A percentile compares a stretch with the other conserved stretches of the same genome.
phyloP scores from a whole-genome alignment of 2,329 filamentous ascomycete genomes.

The Colletotrichum camelliae region DNA sequence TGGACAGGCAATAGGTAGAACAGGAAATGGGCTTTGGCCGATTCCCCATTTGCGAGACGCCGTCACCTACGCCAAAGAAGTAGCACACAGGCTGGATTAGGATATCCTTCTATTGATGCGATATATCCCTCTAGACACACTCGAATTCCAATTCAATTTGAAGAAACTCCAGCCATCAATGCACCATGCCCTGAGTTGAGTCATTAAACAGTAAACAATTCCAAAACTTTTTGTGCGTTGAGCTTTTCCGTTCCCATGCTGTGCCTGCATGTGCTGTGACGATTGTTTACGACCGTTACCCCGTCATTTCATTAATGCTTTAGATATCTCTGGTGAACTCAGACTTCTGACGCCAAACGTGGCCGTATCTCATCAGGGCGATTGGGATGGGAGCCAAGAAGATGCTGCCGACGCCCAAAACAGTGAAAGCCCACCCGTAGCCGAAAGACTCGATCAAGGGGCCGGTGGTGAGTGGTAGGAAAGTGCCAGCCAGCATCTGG shows the following conservation, averaged over 20 bases:
- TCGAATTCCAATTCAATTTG: not conserved
- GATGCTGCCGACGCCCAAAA: conserved; percentile 47
- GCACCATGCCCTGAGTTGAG: not conserved
- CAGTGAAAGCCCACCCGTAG: conserved; percentile 56
- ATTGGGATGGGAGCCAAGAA: conserved; percentile 56
- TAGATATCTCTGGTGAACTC: conserved; percentile 49
- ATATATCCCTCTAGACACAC: not conserved
- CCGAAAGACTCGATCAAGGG: conserved; percentile 54
- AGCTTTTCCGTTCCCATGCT: not conserved
- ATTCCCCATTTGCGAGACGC: not conserved
- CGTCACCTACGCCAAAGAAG: not conserved
- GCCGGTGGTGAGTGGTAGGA: conserved; percentile 57
- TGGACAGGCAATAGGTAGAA: not conserved
- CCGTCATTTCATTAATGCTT: not conserved
- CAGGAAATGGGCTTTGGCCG: not conserved
- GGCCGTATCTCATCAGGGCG: conserved; percentile 55
- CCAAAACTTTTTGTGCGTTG: not conserved
- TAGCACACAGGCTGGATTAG: too few species aligned
- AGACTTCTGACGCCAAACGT: conserved; percentile 54
- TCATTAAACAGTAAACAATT: not conserved
- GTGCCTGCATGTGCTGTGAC: not conserved
- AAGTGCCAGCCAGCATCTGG: conserved; percentile 61
- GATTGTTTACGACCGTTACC: not conserved
- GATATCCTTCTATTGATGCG: not conserved
- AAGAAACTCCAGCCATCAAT: not conserved